Base-by-base conservation (phyloP, 805 yeast genomes). In the Saccharomyces jurei region DNA sequence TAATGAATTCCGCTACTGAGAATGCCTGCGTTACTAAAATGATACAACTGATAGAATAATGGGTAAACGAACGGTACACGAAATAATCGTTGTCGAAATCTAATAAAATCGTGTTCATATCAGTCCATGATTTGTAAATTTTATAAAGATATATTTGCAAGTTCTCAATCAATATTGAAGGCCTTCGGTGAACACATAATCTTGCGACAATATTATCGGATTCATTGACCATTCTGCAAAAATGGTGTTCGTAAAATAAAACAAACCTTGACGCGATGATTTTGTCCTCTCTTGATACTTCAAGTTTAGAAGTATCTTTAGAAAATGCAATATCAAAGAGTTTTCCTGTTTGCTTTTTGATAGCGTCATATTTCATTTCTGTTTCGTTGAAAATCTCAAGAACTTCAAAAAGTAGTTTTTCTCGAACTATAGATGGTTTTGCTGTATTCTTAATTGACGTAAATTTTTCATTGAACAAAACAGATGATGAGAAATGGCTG, bases 361-460 rank as follows among this genome's bases (percentile, higher is more conserved):
- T 51, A n/a, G 62, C 61, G 6, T 60, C 60, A 4, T 62, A 52
- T 46, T 59, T 58, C 6, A 30, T 21, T n/a, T 57, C 54, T 3
- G 60, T 52, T 3, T n/a, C 6, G 10, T 58, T 56, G 4, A 60
- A 52, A 31, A 62, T 57, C 6, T 56, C 52, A 11, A 62, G 53
- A 4, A 67, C 50, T 26, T 65, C 68, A 9, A 46, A 49, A 31
- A 61, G 52, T 6, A 68, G 50, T 29, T 52, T 52, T 5, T 52
- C 50, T 50, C 58, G 59, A 5, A 64, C 44, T 14, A 52, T 31
- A 6, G 60, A 58, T 4, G 69, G 66, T 31, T 58, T 54, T 4
- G 69, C 63, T 6, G 59, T 54, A 41, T 66, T 63, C 52, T 58
- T 60, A 8, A 69, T 63, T 1, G 69, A 61, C 0, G 71, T 67